These are phyloP conservation scores for Colletotrichum sojae DNA, from an alignment of 2,329 filamentous ascomycete species.

Conservation along the genomic window DNA sequence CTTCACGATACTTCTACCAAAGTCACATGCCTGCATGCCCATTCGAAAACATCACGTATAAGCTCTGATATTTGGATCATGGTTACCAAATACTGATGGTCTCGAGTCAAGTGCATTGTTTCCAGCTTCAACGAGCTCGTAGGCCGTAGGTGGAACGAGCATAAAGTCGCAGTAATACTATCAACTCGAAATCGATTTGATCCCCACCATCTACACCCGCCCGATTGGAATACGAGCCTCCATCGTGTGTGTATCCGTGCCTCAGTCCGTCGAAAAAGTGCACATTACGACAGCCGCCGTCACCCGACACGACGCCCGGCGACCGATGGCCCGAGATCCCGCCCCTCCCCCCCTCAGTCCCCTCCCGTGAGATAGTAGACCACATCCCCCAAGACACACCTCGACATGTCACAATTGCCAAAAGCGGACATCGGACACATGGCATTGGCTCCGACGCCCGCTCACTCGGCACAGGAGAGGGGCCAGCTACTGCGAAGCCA, in stretches of 20 bases:
- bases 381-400: background rate
- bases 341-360: slow-evolving; percentile 25
- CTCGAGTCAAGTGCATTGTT: too few relatives aligned
- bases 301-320: background rate
- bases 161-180: too few relatives aligned
- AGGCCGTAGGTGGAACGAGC: too few relatives aligned
- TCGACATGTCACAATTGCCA: slow-evolving; percentile 25
- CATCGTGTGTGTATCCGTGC: slow-evolving; percentile 2
- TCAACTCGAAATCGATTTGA: background rate
- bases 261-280: slow-evolving; percentile 26
- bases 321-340: slow-evolving; percentile 31
- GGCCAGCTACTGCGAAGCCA: slow-evolving; percentile 3
- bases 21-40: background rate
- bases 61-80: too few relatives aligned
- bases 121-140: too few relatives aligned
- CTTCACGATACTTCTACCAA: background rate
- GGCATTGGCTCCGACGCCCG: slow-evolving; percentile 19
- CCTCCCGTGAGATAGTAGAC: slow-evolving; percentile 1
- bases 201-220: background rate
- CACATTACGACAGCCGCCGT: background rate
- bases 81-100: too few relatives aligned
- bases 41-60: background rate
- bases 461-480: background rate
- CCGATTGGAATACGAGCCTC: background rate
- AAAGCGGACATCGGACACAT: slow-evolving; percentile 9